Evolutionary conservation across 148 eudicot genomes (phyloP).

Genomic region (Rhododendron henanense): DNA sequence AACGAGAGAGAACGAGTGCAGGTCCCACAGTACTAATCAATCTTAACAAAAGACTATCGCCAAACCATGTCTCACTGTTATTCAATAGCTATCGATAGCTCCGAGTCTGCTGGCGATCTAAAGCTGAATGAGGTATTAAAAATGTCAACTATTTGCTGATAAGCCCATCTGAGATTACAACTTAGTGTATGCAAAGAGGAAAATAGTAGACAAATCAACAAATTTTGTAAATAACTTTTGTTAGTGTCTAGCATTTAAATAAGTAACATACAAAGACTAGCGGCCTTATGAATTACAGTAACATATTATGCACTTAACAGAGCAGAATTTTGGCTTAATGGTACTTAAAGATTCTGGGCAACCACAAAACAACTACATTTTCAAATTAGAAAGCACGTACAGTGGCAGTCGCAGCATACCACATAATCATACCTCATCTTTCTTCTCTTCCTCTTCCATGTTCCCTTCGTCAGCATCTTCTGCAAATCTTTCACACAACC

Average conservation of each 20-base stretch:
- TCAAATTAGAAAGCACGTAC: background rate
- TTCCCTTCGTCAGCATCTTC: slow-evolving; percentile 43
- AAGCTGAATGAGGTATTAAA: background rate
- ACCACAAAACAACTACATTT: background rate
- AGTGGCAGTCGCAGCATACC: background rate
- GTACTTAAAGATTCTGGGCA: background rate
- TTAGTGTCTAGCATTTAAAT: background rate
- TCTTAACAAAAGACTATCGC: background rate
- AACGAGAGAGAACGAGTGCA: background rate
- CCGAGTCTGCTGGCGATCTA: background rate
- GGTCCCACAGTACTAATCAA: background rate
- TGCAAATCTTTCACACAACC: slow-evolving; percentile 82
- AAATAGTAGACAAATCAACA: background rate
- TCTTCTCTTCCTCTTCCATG: slow-evolving; percentile 48
- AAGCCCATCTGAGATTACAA: background rate
- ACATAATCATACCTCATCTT: slow-evolving; percentile 70
- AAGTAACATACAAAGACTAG: background rate
- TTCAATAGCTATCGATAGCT: background rate
- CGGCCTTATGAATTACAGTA: background rate
- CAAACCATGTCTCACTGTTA: background rate
- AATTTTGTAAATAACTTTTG: background rate
- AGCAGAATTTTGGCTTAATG: background rate
- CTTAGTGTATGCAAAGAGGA: background rate
- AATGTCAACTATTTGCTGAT: background rate
- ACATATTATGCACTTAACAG: background rate